Evolutionary conservation across 2,329 filamentous ascomycete species (phyloP).

Genomic region (Fusarium buharicum): DNA sequence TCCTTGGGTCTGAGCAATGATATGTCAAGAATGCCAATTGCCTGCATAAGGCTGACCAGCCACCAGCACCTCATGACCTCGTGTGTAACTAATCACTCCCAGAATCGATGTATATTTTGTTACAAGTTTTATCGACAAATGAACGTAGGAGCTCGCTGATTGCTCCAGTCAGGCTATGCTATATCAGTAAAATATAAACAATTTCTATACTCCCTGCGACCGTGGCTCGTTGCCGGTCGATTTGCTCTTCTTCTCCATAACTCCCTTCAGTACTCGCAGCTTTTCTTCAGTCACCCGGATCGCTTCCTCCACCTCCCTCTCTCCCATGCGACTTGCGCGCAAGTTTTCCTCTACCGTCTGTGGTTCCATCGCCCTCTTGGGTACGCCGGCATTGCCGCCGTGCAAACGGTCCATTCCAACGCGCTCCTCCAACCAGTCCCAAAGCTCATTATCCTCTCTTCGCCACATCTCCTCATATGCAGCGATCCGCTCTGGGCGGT

Average conservation of each 20-base stretch:
- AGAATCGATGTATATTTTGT: background rate
- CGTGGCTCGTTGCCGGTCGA: slow-evolving; percentile 22
- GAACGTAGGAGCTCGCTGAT: slow-evolving; percentile 42
- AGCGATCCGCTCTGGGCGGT: slow-evolving; percentile 72
- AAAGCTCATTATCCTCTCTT: slow-evolving; percentile 85
- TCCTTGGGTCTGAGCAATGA: slow-evolving; percentile 8
- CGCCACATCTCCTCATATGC: slow-evolving; percentile 96
- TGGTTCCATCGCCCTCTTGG: slow-evolving; percentile 63
- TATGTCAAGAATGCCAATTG: slow-evolving; percentile 10
- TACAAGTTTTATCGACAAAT: slow-evolving; percentile 37
- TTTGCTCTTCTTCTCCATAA: slow-evolving; percentile 63
- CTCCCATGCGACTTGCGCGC: slow-evolving; percentile 70
- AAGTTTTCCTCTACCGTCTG: slow-evolving; percentile 69
- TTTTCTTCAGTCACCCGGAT: slow-evolving; percentile 89
- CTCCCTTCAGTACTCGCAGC: slow-evolving; percentile 78
- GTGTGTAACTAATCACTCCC: background rate
- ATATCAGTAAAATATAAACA: slow-evolving; percentile 38
- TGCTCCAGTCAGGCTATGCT: slow-evolving; percentile 37
- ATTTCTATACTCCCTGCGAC: slow-evolving; percentile 38
- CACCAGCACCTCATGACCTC: background rate
- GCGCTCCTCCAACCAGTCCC: slow-evolving; percentile 92
- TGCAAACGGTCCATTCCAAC: slow-evolving; percentile 74
- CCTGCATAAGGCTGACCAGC: slow-evolving; percentile 24
- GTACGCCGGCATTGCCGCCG: slow-evolving; percentile 48
- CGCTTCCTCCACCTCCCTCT: slow-evolving; percentile 80